A percentile compares a stretch with the other conserved stretches of the same genome.
Evolutionary conservation across 140 eudicot genomes (phyloP).

Genomic region (Senecio squalidus): DNA sequence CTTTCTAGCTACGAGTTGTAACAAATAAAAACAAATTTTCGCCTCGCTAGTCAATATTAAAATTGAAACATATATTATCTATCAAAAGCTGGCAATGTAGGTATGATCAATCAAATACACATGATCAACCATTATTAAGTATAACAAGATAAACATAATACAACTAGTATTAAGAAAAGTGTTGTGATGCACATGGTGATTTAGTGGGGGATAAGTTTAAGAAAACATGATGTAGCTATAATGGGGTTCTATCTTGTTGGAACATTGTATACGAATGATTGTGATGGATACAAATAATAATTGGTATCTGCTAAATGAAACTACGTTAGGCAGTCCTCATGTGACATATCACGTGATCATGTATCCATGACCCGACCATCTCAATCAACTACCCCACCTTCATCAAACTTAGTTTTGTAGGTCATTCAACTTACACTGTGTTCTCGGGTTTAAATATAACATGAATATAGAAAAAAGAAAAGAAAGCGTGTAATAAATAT

Average conservation of each 20-base stretch:
- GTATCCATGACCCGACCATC: conserved; percentile 31
- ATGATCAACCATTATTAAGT: too few species aligned
- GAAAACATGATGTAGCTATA: conserved; percentile 38
- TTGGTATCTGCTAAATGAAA: conserved; percentile 37
- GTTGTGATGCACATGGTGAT: conserved; percentile 34
- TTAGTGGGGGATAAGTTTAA: conserved; percentile 32
- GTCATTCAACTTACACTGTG: neutral
- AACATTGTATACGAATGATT: conserved; percentile 42
- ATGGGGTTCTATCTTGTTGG: conserved; percentile 53
- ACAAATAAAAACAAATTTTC: neutral
- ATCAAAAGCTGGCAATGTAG: neutral
- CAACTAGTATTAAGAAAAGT: conserved; percentile 11
- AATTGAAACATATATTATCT: neutral
- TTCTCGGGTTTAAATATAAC: neutral
- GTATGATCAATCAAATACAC: neutral
- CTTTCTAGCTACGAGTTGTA: neutral
- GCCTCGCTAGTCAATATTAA: neutral
- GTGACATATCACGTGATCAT: conserved; percentile 50
- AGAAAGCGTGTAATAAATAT: too few species aligned
- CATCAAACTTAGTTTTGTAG: neutral
- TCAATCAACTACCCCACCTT: conserved; percentile 25
- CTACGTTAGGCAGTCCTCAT: conserved; percentile 46
- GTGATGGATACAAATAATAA: conserved; percentile 28
- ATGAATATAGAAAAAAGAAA: too few species aligned
- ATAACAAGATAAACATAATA: conserved; percentile 17